Conservation (phyloP, 2,329 filamentous ascomycete genomes). For the Aspergillus sp. region DNA sequence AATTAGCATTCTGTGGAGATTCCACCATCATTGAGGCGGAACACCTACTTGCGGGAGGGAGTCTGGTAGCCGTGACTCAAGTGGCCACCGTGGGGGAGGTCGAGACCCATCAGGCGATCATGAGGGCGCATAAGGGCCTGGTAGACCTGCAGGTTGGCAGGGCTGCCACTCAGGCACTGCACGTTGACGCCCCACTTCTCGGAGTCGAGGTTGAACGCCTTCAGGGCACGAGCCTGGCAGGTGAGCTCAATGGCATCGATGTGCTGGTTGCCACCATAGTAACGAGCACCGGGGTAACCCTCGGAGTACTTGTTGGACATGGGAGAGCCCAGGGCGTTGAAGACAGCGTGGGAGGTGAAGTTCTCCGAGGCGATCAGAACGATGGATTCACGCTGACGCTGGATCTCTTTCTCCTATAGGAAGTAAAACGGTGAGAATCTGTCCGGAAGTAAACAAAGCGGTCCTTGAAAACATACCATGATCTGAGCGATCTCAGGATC, state of each 20-base stretch:
- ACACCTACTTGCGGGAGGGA: slow-evolving; percentile 72
- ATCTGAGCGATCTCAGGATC: slow-evolving; percentile 95
- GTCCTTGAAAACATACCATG: slow-evolving; percentile 67
- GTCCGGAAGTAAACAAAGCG: not conserved
- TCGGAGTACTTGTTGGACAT: slow-evolving; percentile 99
- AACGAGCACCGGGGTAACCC: slow-evolving; percentile 95
- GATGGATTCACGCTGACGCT: slow-evolving; percentile 97
- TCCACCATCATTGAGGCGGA: not conserved
- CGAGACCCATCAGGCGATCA: slow-evolving; percentile 94
- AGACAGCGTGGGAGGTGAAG: slow-evolving; percentile 96
- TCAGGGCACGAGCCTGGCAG: slow-evolving; percentile 90
- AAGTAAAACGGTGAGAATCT: slow-evolving; percentile 27
- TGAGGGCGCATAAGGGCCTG: slow-evolving; percentile 91
- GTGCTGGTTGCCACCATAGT: slow-evolving; percentile 99
- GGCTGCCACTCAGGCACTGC: slow-evolving; percentile 87
- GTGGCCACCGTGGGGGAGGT: slow-evolving; percentile 94
- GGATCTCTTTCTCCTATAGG: slow-evolving; percentile 78
- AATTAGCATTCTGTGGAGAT: not conserved
- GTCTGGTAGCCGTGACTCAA: slow-evolving; percentile 97
- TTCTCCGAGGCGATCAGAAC: slow-evolving; percentile 99
- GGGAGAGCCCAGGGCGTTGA: slow-evolving; percentile 90
- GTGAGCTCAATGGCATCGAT: slow-evolving; percentile 95
- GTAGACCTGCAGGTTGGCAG: slow-evolving; percentile 97
- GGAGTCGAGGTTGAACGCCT: slow-evolving; percentile 82
- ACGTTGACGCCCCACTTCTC: slow-evolving; percentile 99